Conservation (phyloP, 2,329 filamentous ascomycete genomes). For the Stachybotrys echinatus region DNA sequence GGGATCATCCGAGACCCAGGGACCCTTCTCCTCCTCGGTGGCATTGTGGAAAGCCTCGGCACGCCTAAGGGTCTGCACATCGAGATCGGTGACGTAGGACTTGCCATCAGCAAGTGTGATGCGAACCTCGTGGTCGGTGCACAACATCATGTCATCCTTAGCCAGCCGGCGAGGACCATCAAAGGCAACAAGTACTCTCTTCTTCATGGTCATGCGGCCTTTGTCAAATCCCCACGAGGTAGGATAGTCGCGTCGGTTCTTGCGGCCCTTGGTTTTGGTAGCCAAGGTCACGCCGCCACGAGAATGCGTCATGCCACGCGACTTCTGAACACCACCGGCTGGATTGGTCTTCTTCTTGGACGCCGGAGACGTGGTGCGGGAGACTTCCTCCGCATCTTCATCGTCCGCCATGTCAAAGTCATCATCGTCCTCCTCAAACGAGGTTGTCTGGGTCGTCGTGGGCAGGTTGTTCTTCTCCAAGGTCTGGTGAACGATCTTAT, state of each 20-base stretch:
- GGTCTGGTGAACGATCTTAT: slow-evolving; percentile 56
- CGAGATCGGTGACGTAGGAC: slow-evolving; percentile 85
- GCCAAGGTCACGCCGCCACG: slow-evolving; percentile 63
- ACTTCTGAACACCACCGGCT: slow-evolving; percentile 56
- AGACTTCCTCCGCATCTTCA: slow-evolving; percentile 36
- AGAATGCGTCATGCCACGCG: slow-evolving; percentile 70
- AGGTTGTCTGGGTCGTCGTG: slow-evolving; percentile 31
- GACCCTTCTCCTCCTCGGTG: slow-evolving; percentile 81
- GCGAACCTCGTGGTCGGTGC: slow-evolving; percentile 89
- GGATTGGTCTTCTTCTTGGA: slow-evolving; percentile 48
- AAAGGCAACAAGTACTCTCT: slow-evolving; percentile 89
- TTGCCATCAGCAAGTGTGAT: slow-evolving; percentile 71
- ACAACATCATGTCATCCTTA: slow-evolving; percentile 99
- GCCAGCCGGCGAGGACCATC: slow-evolving; percentile 82
- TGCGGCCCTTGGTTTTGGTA: slow-evolving; percentile 63
- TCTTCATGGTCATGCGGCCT: slow-evolving; percentile 97
- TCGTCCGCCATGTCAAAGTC: slow-evolving; percentile 49
- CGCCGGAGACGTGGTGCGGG: slow-evolving; percentile 39
- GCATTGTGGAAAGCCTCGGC: slow-evolving; percentile 79
- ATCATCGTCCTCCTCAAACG: slow-evolving; percentile 47
- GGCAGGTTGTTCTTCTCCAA: slow-evolving; percentile 59
- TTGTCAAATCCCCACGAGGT: slow-evolving; percentile 88
- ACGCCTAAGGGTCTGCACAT: slow-evolving; percentile 82
- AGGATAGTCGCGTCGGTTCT: slow-evolving; percentile 90
- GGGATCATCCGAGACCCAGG: slow-evolving; percentile 72